Conservation (phyloP, 2,329 filamentous ascomycete species). For the Penicillium occitanis region DNA sequence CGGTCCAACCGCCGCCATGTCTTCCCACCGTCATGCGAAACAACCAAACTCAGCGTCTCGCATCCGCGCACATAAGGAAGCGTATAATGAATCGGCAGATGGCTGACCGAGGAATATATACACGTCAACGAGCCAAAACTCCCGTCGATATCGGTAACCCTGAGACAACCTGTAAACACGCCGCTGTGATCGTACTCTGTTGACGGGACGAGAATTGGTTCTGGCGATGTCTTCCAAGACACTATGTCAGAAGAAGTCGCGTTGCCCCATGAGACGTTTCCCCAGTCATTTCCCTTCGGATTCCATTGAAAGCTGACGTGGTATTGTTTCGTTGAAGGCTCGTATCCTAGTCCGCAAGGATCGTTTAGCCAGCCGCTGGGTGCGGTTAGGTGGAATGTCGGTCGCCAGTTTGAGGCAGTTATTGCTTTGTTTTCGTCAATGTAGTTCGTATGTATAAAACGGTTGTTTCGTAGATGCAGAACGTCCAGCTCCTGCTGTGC, state of each 20-base stretch:
- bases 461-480: not conserved
- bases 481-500: not conserved
- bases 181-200: slow-evolving; percentile 42
- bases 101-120: slow-evolving; percentile 44
- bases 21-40: slow-evolving; percentile 39
- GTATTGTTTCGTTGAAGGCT: slow-evolving; percentile 40
- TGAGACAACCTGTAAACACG: slow-evolving; percentile 45
- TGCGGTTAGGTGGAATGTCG: slow-evolving; percentile 40
- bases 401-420: slow-evolving; percentile 25
- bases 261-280: slow-evolving; percentile 46
- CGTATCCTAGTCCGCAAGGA: slow-evolving; percentile 45
- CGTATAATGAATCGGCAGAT: slow-evolving; percentile 44
- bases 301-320: slow-evolving; percentile 49
- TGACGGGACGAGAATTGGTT: slow-evolving; percentile 36
- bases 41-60: slow-evolving; percentile 42
- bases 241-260: slow-evolving; percentile 42
- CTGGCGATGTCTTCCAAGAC: slow-evolving; percentile 35
- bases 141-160: slow-evolving; percentile 30
- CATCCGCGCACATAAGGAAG: slow-evolving; percentile 38
- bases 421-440: not conserved
- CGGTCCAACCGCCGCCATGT: slow-evolving; percentile 37
- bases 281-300: slow-evolving; percentile 43
- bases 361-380: slow-evolving; percentile 47
- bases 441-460: not conserved
- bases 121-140: slow-evolving; percentile 33